Conservation (phyloP, 352 stramenopile species). For the Globisporangium mamillatum region DNA sequence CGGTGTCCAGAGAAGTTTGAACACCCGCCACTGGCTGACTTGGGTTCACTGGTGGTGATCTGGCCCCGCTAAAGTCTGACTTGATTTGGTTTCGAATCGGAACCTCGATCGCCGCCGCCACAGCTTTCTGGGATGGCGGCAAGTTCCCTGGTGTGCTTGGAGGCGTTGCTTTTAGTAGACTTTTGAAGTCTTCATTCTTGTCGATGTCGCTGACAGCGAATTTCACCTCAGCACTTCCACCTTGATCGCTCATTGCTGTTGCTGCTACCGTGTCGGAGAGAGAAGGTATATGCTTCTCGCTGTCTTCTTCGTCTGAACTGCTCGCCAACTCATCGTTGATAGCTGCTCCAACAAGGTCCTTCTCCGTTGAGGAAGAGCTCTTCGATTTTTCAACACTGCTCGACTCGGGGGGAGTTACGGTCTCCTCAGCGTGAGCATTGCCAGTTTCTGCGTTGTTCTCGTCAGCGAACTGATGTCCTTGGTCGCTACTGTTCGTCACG, state of each 20-base stretch:
- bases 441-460: not conserved
- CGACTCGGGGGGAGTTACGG: not conserved
- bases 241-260: not conserved
- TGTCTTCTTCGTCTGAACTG: slow-evolving; percentile 26
- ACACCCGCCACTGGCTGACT: not conserved
- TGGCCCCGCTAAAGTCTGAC: not conserved
- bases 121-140: not conserved
- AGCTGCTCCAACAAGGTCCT: slow-evolving; percentile 25
- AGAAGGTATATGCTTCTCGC: slow-evolving; percentile 1
- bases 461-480: not conserved
- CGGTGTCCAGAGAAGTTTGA: not conserved
- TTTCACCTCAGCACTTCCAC: not conserved
- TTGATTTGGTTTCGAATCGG: not conserved
- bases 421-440: not conserved
- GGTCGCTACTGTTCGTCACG: not conserved
- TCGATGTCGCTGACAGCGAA: not conserved
- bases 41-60: not conserved
- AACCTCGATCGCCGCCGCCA: not conserved
- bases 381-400: not conserved
- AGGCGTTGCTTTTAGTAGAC: not conserved
- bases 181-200: not conserved
- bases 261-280: not conserved
- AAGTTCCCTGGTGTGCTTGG: not conserved
- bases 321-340: slow-evolving; percentile 39
- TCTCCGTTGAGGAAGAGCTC: slow-evolving; percentile 12